Base-by-base conservation (phyloP, 495 filamentous ascomycete genomes). In the Hypomontagnella submonticulosa region DNA sequence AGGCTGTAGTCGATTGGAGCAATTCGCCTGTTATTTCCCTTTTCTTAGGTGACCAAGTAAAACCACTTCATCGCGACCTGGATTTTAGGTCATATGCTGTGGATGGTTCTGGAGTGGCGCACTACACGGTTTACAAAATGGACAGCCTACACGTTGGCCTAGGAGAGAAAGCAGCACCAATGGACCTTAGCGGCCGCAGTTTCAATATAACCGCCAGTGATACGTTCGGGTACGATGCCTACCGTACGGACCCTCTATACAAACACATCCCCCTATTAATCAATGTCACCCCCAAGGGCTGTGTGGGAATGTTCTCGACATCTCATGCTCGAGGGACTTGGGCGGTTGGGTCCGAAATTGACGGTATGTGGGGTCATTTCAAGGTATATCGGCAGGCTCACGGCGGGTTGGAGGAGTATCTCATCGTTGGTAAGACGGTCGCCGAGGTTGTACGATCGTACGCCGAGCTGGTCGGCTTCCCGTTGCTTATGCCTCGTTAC, bases 251-350 rank as follows among this genome's bases (percentile, higher is more conserved):
- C 71, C 88, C 89, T 11, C 77, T 91, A 46, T 91, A 91, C 79
- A 91, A 91, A 73, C 85, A 90, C 60, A 87, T 89, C 37, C 88
- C 89, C 0, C 79, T 91, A 0, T 73, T 91, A 19, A 87, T 91
- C 73, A 87, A 87, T 56, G 85, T 83, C 4, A 85, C 81, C 1
- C 78, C 84, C 0, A 68, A 82, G 7, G 87, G 86, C 5, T 87
- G 84, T 30, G 82, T 90, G 11, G 88, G 82, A 0, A 84, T 88
- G 23, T 90, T 89, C 77, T 88, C 87, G 1, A 88, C 86, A 0
- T 85, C 86, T 1, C 86, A 89, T 67, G 77, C 80, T 3, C 73
- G 86, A 13, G 87, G 84, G 1, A 81, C 79, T n/a, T 91, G 87
- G 80, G 79, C 81, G 27, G 79, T 91, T 11, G 89, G 89, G n/a